Evolutionary conservation across 1,139 yeast genomes (phyloP), one percentile per base, ranked within the genome.

Genomic region (Lodderomyces elongisporus): DNA sequence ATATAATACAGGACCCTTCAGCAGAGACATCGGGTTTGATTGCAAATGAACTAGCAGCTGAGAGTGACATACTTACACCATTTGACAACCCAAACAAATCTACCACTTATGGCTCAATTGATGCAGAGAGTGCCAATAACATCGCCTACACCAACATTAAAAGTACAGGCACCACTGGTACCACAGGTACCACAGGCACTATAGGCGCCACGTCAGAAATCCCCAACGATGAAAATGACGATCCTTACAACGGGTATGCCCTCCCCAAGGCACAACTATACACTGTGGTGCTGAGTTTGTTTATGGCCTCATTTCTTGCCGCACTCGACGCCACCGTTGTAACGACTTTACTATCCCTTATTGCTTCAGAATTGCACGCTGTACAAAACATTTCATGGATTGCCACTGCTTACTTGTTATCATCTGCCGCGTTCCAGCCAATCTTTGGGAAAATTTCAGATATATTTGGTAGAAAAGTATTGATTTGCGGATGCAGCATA

Each of bases 371-470:
- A 42, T 52, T 68, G 47, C 45, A 60, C 39, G 60, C 67, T 18
- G 57, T 65, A 30, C 52, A 61, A 21, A 55, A 60, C 44, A 61
- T 68, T 37, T 63, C 72, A 17, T 68, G 72, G 77, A 68, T 66
- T 38, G 70, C 76, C 16, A 64, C 70, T 17, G 59, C 72, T 4
- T 62, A 60, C 38, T 49, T 68, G 36, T 53, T 68, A 37, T 59
- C 70, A 4, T 55, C 66, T 10, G 57, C 74, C 1, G 74, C 74
- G 1, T 66, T 66, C 46, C 74, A 68, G 56, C 96, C 96, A 1
- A 58, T 88, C 16, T 85, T 80, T 46, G 96, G 96, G 16, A 87
- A 85, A 50, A 57, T 88, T 22, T 80, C 93, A 3, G 96, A 87
- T 48, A 84, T 87, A 28, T 85, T 81, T 54, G 96, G 96, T 14